Evolutionary conservation across 352 stramenopile species (phyloP).

Genomic region (Phytophthora quininea): DNA sequence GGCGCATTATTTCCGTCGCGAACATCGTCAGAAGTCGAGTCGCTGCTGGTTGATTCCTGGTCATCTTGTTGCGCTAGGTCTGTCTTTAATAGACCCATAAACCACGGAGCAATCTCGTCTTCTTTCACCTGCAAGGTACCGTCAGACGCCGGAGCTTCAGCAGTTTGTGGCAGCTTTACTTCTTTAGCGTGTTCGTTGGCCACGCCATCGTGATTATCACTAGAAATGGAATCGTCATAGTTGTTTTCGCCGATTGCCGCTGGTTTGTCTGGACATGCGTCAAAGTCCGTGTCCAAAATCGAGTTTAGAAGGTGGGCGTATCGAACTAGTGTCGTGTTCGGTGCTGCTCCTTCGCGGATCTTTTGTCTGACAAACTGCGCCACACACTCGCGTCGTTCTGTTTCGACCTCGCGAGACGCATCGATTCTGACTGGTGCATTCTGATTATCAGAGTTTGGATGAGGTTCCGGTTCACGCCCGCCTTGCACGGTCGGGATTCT

Average conservation of each 20-base stretch:
- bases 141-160: no score
- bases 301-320: conserved; percentile 66
- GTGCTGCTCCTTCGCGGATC: conserved; percentile 64
- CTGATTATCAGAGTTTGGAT: background rate
- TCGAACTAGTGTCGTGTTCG: conserved; percentile 71
- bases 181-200: conserved; percentile 30
- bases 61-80: conserved; percentile 52
- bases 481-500: no score
- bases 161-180: conserved; percentile 1
- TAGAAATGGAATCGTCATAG: background rate
- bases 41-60: conserved; percentile 2
- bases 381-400: conserved; percentile 52
- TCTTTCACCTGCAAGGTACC: conserved; percentile 52
- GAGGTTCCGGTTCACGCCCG: conserved; percentile 21
- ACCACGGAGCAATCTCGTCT: conserved; percentile 74
- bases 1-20: conserved; percentile 14
- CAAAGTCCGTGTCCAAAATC: conserved; percentile 77
- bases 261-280: conserved; percentile 39
- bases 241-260: conserved; percentile 15
- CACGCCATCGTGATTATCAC: background rate
- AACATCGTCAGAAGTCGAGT: background rate
- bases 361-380: conserved; percentile 67
- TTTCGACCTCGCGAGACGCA: conserved; percentile 34
- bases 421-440: background rate
- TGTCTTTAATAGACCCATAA: conserved; percentile 67